A percentile compares a stretch with the other conserved stretches of the same genome.
These are phyloP conservation scores for Dactylonectria estremocensis DNA, from an alignment of 2,329 filamentous ascomycete species.

Conservation along the genomic window DNA sequence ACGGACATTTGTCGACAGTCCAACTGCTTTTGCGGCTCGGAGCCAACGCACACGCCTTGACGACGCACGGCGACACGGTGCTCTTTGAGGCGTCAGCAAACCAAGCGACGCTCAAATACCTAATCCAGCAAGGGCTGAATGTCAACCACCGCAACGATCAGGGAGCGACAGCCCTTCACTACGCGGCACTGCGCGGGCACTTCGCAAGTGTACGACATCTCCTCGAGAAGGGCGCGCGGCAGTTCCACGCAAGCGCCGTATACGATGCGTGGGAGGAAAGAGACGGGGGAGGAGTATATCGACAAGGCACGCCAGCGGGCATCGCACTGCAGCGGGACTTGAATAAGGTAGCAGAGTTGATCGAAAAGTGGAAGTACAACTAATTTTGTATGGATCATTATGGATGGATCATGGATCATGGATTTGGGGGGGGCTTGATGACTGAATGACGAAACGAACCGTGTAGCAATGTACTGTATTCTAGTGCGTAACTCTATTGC, in stretches of 20 bases:
- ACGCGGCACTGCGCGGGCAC: slow-evolving; percentile 47
- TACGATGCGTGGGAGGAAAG: slow-evolving; percentile 49
- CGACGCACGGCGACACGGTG: slow-evolving; percentile 46
- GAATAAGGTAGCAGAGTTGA: slow-evolving; percentile 47
- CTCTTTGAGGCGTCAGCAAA: slow-evolving; percentile 48
- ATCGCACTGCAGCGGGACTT: slow-evolving; percentile 48
- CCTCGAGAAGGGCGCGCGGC: slow-evolving; percentile 46
- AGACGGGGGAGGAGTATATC: slow-evolving; percentile 43
- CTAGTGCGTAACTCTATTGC: background rate
- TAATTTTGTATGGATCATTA: slow-evolving; percentile 31
- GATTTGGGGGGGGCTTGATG: slow-evolving; percentile 4
- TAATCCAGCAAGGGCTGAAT: slow-evolving; percentile 45
- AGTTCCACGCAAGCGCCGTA: slow-evolving; percentile 47
- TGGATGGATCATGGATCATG: slow-evolving; percentile 26
- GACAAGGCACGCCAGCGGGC: slow-evolving; percentile 48
- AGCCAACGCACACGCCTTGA: slow-evolving; percentile 44
- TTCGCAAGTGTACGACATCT: slow-evolving; percentile 42
- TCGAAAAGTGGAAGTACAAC: slow-evolving; percentile 47
- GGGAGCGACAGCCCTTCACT: slow-evolving; percentile 49
- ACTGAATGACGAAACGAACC: slow-evolving; percentile 23
- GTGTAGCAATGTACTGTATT: background rate
- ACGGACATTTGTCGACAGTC: slow-evolving; percentile 47
- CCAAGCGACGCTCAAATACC: slow-evolving; percentile 44
- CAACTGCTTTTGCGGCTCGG: slow-evolving; percentile 46
- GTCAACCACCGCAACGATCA: slow-evolving; percentile 48